Conservation (phyloP, 192 early-diverging fungal species). For the Coemansia sp. region DNA sequence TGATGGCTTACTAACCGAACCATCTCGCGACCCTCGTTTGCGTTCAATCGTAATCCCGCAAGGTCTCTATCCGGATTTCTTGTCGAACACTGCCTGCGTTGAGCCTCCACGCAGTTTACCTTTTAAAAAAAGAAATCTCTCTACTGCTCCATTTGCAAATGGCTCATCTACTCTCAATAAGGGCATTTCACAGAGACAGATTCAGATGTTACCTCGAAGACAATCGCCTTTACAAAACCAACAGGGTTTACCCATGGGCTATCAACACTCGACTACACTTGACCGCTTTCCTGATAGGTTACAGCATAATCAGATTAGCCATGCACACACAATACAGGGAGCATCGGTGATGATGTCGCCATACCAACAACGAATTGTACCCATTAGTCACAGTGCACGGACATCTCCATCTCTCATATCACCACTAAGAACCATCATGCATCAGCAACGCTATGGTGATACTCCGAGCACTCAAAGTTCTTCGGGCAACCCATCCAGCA, state of each 20-base stretch:
- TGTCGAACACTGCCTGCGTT: conserved; percentile 26
- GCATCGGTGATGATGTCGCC: background rate
- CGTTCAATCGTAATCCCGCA: conserved; percentile 62
- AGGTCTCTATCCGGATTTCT: conserved; percentile 74
- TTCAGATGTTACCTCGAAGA: background rate
- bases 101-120: background rate
- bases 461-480: background rate
- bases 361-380: background rate
- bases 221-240: background rate
- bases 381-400: background rate
- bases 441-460: background rate
- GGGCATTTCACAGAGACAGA: background rate
- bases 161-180: background rate
- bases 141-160: background rate
- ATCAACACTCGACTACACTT: background rate
- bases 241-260: background rate
- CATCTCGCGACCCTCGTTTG: conserved; percentile 62
- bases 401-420: background rate
- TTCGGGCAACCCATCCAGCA: background rate
- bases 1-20: conserved; percentile 57
- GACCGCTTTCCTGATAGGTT: background rate
- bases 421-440: background rate
- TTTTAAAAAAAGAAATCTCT: background rate
- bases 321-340: background rate
- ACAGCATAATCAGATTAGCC: background rate